A percentile compares a stretch with the other conserved stretches of the same genome.
These are phyloP conservation scores for Rubroboletus pulcherrimus DNA, from an alignment of 768 basidiomycete genomes.

Conservation along the genomic window DNA sequence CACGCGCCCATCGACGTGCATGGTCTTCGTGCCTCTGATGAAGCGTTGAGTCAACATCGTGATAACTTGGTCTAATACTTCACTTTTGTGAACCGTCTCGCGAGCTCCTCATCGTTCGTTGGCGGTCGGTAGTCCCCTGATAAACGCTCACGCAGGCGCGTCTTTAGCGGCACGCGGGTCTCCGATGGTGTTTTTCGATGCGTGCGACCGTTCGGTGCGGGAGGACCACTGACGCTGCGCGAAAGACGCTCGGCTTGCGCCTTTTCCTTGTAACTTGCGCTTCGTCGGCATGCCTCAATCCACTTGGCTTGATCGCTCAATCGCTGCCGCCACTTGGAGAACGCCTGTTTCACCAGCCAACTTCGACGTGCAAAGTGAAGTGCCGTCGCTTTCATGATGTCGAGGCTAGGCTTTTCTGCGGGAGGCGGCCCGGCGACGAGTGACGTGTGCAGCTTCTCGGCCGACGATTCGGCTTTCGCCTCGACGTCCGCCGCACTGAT, in stretches of 20 bases:
- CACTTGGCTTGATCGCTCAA: constrained; percentile 48
- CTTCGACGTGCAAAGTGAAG: constrained; percentile 40
- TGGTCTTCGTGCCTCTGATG: constrained; percentile 69
- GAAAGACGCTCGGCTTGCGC: constrained; percentile 35
- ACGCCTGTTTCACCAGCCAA: constrained; percentile 38
- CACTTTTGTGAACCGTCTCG: constrained; percentile 67
- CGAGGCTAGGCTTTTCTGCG: constrained; percentile 14
- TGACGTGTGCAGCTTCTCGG: constrained; percentile 6
- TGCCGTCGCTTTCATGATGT: constrained; percentile 39
- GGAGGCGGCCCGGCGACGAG: not conserved
- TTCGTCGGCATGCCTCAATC: constrained; percentile 57
- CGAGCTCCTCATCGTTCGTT: constrained; percentile 62
- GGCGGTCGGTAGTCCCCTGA: constrained; percentile 48
- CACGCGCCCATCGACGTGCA: constrained; percentile 67
- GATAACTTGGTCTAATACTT: not conserved
- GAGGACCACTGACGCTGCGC: constrained; percentile 15
- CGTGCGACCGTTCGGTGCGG: constrained; percentile 21
- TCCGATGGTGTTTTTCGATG: constrained; percentile 22
- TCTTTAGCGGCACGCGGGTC: constrained; percentile 17
- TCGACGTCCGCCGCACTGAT: constrained; percentile 12
- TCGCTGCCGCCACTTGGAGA: constrained; percentile 46
- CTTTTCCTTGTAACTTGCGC: constrained; percentile 59
- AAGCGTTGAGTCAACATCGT: constrained; percentile 3
- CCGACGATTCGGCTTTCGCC: not conserved
- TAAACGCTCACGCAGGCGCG: constrained; percentile 33